A percentile compares a stretch with the other conserved stretches of the same genome.
Conservation (phyloP, 2,329 filamentous ascomycete genomes). For the Paramyrothecium roridum region DNA sequence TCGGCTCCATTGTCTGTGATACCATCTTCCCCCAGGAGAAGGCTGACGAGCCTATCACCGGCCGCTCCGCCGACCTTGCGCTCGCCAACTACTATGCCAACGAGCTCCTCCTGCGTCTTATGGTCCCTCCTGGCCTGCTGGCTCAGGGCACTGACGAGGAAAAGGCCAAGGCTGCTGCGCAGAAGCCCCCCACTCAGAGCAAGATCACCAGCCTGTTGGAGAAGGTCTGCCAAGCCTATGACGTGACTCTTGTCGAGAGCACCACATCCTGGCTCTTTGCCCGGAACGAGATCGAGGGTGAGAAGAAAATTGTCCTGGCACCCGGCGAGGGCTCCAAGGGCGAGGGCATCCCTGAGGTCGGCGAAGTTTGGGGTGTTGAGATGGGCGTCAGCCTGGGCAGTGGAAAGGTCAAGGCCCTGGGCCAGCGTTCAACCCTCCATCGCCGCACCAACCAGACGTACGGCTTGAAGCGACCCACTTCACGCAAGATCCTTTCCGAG, state of each 20-base stretch:
- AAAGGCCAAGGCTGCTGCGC: conserved; percentile 83
- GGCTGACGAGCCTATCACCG: conserved; percentile 63
- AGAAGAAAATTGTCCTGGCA: conserved; percentile 96
- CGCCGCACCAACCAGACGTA: conserved; percentile 91
- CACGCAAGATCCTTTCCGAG: conserved; percentile 88
- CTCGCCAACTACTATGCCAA: conserved; percentile 94
- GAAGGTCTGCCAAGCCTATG: conserved; percentile 88
- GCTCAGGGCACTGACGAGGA: conserved; percentile 85
- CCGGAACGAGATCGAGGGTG: conserved; percentile 93
- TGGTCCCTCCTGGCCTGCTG: conserved; percentile 86
- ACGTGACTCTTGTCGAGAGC: conserved; percentile 91
- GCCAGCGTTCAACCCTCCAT: conserved; percentile 87
- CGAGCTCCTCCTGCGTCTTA: conserved; percentile 85
- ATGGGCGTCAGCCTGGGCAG: conserved; percentile 86
- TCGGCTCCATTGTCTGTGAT: conserved; percentile 94
- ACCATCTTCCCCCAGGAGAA: conserved; percentile 74
- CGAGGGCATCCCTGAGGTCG: conserved; percentile 82
- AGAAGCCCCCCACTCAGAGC: conserved; percentile 79
- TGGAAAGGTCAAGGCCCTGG: conserved; percentile 91
- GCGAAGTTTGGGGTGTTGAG: conserved; percentile 98
- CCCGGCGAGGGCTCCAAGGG: conserved; percentile 85
- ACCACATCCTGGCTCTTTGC: conserved; percentile 97
- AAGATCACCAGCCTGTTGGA: conserved; percentile 86
- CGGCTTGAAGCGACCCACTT: conserved; percentile 89
- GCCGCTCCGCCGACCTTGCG: conserved; percentile 80